These are phyloP conservation scores for Penicillium roqueforti DNA, from an alignment of 495 filamentous ascomycete genomes.

Conservation along the genomic window DNA sequence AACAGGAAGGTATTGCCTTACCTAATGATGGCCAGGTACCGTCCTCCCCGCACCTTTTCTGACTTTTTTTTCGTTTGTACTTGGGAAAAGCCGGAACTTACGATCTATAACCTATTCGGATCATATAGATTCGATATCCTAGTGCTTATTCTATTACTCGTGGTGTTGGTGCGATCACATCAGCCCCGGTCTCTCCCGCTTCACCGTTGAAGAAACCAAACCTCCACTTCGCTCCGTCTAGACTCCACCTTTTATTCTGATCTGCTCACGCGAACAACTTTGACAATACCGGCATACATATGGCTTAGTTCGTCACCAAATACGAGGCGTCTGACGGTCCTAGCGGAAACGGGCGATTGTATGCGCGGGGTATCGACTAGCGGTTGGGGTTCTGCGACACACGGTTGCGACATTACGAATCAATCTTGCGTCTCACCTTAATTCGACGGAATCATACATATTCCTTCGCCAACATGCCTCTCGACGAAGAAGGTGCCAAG, in stretches of 20 bases:
- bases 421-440: background rate
- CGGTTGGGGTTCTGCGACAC: background rate
- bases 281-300: background rate
- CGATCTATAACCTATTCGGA: background rate
- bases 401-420: constrained; percentile 4
- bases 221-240: constrained; percentile 6
- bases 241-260: constrained; percentile 7
- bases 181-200: constrained; percentile 11
- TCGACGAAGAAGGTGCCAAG: constrained; percentile 45
- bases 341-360: constrained; percentile 4
- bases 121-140: background rate
- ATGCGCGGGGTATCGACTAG: constrained; percentile 7
- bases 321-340: background rate
- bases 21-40: constrained; percentile 5
- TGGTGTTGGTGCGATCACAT: background rate
- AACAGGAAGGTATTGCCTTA: constrained; percentile 11
- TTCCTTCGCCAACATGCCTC: constrained; percentile 35
- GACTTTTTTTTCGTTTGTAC: background rate
- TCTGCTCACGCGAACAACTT: background rate
- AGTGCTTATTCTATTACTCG: background rate
- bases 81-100: background rate
- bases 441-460: background rate
- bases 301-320: constrained; percentile 3
- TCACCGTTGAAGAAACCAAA: constrained; percentile 1
- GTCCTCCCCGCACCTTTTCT: constrained; percentile 6